Evolutionary conservation across 176 grass and related monocot species (phyloP).

Genomic region (Carex parvula): DNA sequence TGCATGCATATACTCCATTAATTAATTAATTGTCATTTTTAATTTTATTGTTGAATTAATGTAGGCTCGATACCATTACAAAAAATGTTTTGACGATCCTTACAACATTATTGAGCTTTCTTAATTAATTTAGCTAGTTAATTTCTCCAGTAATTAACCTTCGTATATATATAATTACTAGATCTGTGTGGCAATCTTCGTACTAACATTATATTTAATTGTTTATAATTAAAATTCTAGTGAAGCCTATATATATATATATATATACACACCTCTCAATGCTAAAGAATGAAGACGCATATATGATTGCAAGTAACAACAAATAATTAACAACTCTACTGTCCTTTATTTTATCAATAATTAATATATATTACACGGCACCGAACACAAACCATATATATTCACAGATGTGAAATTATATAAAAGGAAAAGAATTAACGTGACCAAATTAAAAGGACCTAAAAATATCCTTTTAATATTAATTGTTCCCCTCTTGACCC

Average conservation of each 20-base stretch:
- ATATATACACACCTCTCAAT: too few relatives aligned
- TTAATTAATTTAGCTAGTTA: neutral
- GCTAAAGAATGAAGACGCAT: neutral
- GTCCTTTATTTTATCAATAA: constrained; percentile 5
- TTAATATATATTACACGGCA: neutral
- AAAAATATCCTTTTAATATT: neutral
- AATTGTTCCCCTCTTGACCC: neutral
- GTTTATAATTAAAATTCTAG: neutral
- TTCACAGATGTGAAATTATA: constrained; percentile 10
- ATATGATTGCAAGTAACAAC: neutral
- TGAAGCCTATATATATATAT: too few relatives aligned
- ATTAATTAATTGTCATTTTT: neutral
- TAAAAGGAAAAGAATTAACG: constrained; percentile 3
- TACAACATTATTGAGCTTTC: neutral
- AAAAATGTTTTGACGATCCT: neutral
- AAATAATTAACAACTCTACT: neutral
- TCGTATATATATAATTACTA: neutral
- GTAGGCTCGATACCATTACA: neutral
- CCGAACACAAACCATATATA: constrained; percentile 2
- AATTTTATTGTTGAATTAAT: neutral
- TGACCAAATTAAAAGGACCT: neutral
- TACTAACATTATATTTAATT: neutral
- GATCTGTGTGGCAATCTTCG: neutral
- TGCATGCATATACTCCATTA: neutral
- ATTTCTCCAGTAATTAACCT: neutral